Percentiles rank a stretch among this genome's conserved stretches.
Conservation (phyloP, 2,329 filamentous ascomycete genomes). For the Penicillium rolfsii region DNA sequence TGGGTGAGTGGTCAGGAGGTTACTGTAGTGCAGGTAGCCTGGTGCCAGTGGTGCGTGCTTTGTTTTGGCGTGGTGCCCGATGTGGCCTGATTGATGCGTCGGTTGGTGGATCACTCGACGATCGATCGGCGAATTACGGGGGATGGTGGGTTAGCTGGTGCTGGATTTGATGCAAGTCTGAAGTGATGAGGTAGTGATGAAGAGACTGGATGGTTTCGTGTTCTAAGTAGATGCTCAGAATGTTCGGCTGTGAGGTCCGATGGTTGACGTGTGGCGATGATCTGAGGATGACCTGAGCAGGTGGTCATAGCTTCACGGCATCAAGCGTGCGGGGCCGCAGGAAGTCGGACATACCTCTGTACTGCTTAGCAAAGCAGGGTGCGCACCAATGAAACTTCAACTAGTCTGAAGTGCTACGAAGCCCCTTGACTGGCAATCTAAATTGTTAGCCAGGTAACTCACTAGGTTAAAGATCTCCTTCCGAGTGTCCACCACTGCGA, state of each 20-base stretch:
- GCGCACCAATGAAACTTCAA: too few species aligned
- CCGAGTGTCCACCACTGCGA: too few species aligned
- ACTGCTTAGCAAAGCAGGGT: too few species aligned
- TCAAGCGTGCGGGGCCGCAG: background rate
- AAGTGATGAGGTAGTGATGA: background rate
- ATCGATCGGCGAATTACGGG: background rate
- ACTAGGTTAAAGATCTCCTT: too few species aligned
- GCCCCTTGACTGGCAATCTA: too few species aligned
- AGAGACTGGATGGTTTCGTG: background rate
- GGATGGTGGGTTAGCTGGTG: background rate
- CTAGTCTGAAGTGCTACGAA: too few species aligned
- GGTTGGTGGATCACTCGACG: background rate
- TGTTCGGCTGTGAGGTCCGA: background rate
- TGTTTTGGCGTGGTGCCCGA: background rate
- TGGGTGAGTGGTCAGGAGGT: background rate
- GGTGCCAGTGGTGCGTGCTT: background rate
- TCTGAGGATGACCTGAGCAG: background rate
- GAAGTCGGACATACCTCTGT: too few species aligned
- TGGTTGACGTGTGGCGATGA: background rate
- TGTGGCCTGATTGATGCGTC: background rate
- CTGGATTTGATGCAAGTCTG: background rate
- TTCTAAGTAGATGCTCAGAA: background rate
- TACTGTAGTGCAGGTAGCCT: background rate
- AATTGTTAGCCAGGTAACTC: too few species aligned
- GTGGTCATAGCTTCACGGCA: conserved; percentile 17